Conservation (phyloP, 106 monocot genomes). For the Apostasia ramifera region DNA sequence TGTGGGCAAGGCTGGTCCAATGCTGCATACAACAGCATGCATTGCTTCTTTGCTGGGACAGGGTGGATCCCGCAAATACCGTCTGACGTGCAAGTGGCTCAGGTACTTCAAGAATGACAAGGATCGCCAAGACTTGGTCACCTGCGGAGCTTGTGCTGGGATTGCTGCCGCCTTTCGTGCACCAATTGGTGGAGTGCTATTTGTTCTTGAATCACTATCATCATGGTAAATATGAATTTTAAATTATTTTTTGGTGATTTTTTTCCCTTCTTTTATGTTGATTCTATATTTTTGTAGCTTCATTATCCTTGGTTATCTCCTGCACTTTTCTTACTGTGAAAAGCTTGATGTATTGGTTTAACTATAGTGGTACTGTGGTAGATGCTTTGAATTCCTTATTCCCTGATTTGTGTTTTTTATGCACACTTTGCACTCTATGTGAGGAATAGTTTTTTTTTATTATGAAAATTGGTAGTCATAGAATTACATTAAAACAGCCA, state of each 20-base stretch:
- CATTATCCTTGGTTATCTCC: too few relatives aligned
- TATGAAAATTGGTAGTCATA: too few relatives aligned
- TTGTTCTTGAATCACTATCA: constrained; percentile 65
- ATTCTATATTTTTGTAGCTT: not conserved
- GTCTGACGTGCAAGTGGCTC: constrained; percentile 38
- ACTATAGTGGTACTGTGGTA: too few relatives aligned
- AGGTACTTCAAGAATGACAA: constrained; percentile 65
- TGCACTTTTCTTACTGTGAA: too few relatives aligned
- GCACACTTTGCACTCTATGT: too few relatives aligned
- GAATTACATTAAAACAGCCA: too few relatives aligned
- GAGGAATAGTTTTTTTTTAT: too few relatives aligned
- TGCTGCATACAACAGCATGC: constrained; percentile 70
- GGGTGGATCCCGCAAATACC: constrained; percentile 37
- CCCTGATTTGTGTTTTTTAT: too few relatives aligned
- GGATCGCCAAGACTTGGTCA: constrained; percentile 64
- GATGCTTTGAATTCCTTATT: too few relatives aligned
- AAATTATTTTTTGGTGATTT: not conserved
- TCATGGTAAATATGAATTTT: constrained; percentile 39
- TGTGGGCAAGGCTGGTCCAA: constrained; percentile 73
- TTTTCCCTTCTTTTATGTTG: not conserved
- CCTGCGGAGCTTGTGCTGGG: constrained; percentile 67
- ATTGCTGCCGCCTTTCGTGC: constrained; percentile 72
- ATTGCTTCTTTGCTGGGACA: constrained; percentile 68
- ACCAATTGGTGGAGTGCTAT: constrained; percentile 76
- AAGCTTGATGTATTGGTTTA: too few relatives aligned